Conservation (phyloP, 345 rosid genomes). For the Sonneratia alba region DNA sequence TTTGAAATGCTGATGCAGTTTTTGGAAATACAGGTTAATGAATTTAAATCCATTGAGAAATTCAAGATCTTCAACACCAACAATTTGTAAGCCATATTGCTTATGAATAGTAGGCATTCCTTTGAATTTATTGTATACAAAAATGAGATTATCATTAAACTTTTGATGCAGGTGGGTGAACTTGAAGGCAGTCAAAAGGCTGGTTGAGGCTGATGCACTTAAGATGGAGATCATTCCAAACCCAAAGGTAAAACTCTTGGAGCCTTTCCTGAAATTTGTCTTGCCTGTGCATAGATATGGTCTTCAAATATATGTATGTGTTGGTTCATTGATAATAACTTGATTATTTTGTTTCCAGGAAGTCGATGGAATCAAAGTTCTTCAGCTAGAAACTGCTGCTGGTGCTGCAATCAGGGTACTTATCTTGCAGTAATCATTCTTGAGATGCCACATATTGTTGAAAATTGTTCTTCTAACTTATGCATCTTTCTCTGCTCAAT, state of each 20-base stretch:
- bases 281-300: neutral
- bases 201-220: slow-evolving; percentile 87
- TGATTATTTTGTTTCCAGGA: slow-evolving; percentile 35
- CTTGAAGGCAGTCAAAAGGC: slow-evolving; percentile 85
- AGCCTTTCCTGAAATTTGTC: neutral
- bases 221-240: slow-evolving; percentile 97
- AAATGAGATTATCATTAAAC: neutral
- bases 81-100: slow-evolving; percentile 56
- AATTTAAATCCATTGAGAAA: slow-evolving; percentile 97
- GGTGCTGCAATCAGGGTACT: slow-evolving; percentile 90
- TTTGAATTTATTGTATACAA: slow-evolving; percentile 14
- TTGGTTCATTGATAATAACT: neutral
- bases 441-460: neutral
- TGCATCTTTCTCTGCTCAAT: slow-evolving; percentile 3
- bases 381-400: slow-evolving; percentile 96
- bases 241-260: slow-evolving; percentile 50
- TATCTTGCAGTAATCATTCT: neutral
- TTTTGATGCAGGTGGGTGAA: slow-evolving; percentile 70
- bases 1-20: neutral
- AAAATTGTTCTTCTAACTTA: slow-evolving; percentile 10
- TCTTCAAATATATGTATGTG: slow-evolving; percentile 5
- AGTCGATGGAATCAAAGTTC: slow-evolving; percentile 90
- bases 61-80: slow-evolving; percentile 98
- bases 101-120: neutral
- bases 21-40: slow-evolving; percentile 44